A percentile compares a stretch with the other conserved stretches of the same genome.
These are phyloP conservation scores for Termitomyces sp. DNA, from an alignment of 768 basidiomycete species.

Conservation along the genomic window DNA sequence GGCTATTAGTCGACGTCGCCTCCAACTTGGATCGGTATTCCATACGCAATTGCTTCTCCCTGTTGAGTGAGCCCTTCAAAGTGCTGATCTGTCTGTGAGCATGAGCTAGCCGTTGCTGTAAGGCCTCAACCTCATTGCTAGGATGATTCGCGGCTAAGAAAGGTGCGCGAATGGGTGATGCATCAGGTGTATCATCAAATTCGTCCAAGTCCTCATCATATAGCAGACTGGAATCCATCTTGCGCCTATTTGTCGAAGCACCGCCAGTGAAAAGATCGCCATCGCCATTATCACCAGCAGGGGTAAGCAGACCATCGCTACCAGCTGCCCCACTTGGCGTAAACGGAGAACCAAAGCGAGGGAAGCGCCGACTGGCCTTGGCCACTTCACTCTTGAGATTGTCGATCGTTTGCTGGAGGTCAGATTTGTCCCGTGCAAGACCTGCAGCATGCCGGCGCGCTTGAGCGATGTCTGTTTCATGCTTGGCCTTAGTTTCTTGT, in stretches of 20 bases:
- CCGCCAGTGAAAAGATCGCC: conserved; percentile 68
- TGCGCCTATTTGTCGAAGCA: conserved; percentile 58
- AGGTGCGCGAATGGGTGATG: conserved; percentile 42
- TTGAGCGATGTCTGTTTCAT: conserved; percentile 93
- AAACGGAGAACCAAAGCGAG: conserved; percentile 66
- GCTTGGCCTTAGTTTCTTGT: conserved; percentile 80
- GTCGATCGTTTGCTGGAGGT: conserved; percentile 80
- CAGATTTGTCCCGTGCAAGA: conserved; percentile 87
- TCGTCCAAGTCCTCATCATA: conserved; percentile 39
- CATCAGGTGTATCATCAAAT: conserved; percentile 56
- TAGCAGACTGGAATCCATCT: conserved; percentile 37
- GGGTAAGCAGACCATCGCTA: conserved; percentile 49
- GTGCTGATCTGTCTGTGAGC: conserved; percentile 84
- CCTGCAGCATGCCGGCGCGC: conserved; percentile 85
- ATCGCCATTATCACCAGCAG: conserved; percentile 45
- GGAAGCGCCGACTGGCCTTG: conserved; percentile 56
- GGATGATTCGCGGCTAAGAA: conserved; percentile 74
- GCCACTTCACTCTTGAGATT: conserved; percentile 66
- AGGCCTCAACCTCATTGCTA: conserved; percentile 73
- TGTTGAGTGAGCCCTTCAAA: conserved; percentile 69
- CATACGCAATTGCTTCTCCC: conserved; percentile 81
- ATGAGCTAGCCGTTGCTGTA: conserved; percentile 79
- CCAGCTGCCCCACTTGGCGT: conserved; percentile 54
- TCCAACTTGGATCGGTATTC: conserved; percentile 56
- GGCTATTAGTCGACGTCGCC: conserved; percentile 28